Percentiles rank a stretch among this genome's conserved stretches.
Evolutionary conservation across 1,284 basidiomycete genomes (phyloP).

Genomic region (Wallemia mellicola): DNA sequence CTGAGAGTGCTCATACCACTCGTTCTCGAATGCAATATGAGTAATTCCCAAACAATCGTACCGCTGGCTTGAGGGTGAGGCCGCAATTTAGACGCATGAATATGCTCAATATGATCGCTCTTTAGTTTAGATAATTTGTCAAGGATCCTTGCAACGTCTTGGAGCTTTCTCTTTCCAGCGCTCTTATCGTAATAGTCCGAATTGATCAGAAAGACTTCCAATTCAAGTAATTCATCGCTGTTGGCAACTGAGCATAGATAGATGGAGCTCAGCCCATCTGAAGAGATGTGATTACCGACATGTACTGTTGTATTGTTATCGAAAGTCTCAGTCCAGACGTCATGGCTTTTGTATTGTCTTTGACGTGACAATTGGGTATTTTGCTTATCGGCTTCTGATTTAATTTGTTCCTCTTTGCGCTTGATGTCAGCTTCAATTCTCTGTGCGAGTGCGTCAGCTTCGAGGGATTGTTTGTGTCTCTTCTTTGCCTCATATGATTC

Average conservation of each 20-base stretch:
- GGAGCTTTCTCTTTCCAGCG: constrained; percentile 10
- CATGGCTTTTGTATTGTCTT: not conserved
- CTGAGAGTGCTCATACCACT: constrained; percentile 9
- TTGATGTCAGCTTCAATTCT: not conserved
- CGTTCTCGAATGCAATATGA: constrained; percentile 6
- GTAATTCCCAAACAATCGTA: constrained; percentile 5
- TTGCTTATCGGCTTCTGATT: not conserved
- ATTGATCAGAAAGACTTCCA: constrained; percentile 10
- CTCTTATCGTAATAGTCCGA: constrained; percentile 9
- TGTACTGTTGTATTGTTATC: not conserved
- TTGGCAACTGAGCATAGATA: constrained; percentile 5
- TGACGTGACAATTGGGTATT: not conserved
- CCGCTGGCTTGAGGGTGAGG: constrained; percentile 2
- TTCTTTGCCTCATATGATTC: not conserved
- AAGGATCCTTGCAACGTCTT: constrained; percentile 12
- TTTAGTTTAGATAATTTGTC: constrained; percentile 8
- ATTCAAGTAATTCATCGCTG: not conserved
- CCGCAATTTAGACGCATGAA: constrained; percentile 6
- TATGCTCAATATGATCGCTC: constrained; percentile 8
- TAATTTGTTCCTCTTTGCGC: constrained; percentile 1
- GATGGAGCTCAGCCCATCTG: not conserved
- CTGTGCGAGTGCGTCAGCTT: not conserved
- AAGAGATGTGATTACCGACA: constrained; percentile 1
- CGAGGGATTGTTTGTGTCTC: not conserved
- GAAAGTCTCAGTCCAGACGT: not conserved